Evolutionary conservation across 768 basidiomycete genomes (phyloP).

Genomic region (Russula brevipes): DNA sequence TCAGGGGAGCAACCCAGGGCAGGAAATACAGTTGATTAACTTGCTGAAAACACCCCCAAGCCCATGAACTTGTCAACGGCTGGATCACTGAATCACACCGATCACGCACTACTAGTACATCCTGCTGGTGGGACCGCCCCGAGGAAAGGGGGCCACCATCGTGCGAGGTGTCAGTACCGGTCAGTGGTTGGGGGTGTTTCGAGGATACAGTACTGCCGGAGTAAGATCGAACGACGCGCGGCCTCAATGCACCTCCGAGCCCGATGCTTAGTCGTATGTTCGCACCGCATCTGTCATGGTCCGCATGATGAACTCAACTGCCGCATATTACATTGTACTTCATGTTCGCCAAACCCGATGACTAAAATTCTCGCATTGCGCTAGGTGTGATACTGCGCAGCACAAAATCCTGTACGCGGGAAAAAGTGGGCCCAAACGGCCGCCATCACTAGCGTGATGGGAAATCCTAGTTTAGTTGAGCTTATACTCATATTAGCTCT

Average conservation of each 20-base stretch:
- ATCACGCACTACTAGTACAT: too few species aligned
- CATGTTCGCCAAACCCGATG: constrained; percentile 85
- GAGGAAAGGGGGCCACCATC: too few species aligned
- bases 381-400: constrained; percentile 45
- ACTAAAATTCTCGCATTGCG: constrained; percentile 62
- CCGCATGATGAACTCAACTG: constrained; percentile 70
- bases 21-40: too few species aligned
- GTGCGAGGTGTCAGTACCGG: too few species aligned
- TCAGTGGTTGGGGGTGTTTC: too few species aligned
- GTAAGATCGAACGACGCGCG: not conserved
- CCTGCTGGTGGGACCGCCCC: too few species aligned
- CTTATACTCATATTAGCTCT: not conserved
- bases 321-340: constrained; percentile 62
- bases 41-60: too few species aligned
- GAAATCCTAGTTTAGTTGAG: not conserved
- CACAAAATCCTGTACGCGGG: constrained; percentile 54
- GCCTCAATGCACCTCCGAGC: constrained; percentile 57
- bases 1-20: too few species aligned
- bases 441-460: not conserved
- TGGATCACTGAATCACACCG: too few species aligned
- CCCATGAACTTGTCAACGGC: too few species aligned
- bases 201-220: not conserved
- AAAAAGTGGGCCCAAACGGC: not conserved
- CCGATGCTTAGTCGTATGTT: constrained; percentile 72
- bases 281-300: constrained; percentile 65